These are phyloP conservation scores for Fusarium caatingaense DNA, from an alignment of 2,329 filamentous ascomycete species.

Conservation along the genomic window DNA sequence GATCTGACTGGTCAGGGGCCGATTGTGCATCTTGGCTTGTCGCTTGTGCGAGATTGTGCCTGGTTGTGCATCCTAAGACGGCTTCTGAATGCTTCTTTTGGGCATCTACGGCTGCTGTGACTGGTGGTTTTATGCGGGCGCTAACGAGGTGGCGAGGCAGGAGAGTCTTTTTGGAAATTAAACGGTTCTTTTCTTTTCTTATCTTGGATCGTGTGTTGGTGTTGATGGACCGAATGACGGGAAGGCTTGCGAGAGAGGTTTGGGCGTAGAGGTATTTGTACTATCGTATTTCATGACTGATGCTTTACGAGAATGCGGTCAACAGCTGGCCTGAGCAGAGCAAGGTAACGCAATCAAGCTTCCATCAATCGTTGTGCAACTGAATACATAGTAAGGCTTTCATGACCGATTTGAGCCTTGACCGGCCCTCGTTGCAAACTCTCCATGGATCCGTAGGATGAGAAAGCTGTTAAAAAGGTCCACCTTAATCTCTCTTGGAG, in stretches of 20 bases:
- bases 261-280: background rate
- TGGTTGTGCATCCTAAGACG: constrained; percentile 19
- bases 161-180: constrained; percentile 39
- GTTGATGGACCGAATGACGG: background rate
- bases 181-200: constrained; percentile 20
- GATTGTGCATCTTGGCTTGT: constrained; percentile 30
- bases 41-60: constrained; percentile 29
- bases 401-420: constrained; percentile 28
- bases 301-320: constrained; percentile 7
- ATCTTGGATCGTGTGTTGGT: background rate
- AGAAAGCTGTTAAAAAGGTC: constrained; percentile 24
- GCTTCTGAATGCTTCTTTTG: constrained; percentile 5
- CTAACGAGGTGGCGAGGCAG: constrained; percentile 35
- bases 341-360: background rate
- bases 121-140: constrained; percentile 33
- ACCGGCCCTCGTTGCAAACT: constrained; percentile 27
- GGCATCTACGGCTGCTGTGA: constrained; percentile 13
- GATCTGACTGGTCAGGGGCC: constrained; percentile 27
- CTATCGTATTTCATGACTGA: background rate
- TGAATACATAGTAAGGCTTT: constrained; percentile 11
- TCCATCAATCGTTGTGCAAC: constrained; percentile 3
- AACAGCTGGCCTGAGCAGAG: constrained; percentile 25
- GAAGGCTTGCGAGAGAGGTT: constrained; percentile 2
- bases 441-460: constrained; percentile 30
- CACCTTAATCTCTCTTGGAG: constrained; percentile 41